These are phyloP conservation scores for Xylaria polymorpha DNA, from an alignment of 2,329 filamentous ascomycete species.

Conservation along the genomic window DNA sequence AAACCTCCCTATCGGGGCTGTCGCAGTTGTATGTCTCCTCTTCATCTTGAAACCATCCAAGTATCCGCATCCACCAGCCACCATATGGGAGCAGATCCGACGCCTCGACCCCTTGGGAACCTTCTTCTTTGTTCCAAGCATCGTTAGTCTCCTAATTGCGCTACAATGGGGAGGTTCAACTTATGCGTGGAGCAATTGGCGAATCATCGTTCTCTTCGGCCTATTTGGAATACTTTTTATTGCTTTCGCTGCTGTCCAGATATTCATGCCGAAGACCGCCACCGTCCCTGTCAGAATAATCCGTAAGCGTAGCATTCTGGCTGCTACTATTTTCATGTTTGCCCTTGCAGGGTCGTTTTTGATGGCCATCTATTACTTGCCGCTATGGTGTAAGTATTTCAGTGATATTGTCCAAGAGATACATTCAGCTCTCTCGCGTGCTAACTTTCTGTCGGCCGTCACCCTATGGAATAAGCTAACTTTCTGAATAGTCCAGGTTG, in stretches of 20 bases:
- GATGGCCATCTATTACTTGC: conserved; percentile 65
- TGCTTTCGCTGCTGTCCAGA: conserved; percentile 64
- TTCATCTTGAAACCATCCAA: conserved; percentile 60
- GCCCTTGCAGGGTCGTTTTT: conserved; percentile 59
- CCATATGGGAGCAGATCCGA: conserved; percentile 57
- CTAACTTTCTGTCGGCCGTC: background rate
- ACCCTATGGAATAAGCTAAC: conserved; percentile 34
- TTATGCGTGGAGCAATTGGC: conserved; percentile 63
- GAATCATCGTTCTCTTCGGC: conserved; percentile 65
- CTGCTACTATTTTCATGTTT: conserved; percentile 53
- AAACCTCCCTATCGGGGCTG: conserved; percentile 66
- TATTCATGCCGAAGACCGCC: conserved; percentile 65
- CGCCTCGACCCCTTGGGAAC: conserved; percentile 68
- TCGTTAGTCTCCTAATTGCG: conserved; percentile 70
- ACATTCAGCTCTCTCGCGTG: background rate
- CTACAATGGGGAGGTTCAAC: conserved; percentile 70
- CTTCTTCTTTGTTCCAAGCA: conserved; percentile 67
- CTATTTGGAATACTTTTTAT: conserved; percentile 60
- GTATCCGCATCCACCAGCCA: conserved; percentile 38
- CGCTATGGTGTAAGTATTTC: conserved; percentile 60
- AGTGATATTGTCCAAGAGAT: background rate
- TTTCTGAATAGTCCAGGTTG: conserved; percentile 60
- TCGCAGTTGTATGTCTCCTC: conserved; percentile 61
- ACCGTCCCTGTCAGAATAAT: conserved; percentile 68
- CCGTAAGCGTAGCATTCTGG: conserved; percentile 65